Conservation (phyloP, 805 yeast species). For the Candida insectalens region DNA sequence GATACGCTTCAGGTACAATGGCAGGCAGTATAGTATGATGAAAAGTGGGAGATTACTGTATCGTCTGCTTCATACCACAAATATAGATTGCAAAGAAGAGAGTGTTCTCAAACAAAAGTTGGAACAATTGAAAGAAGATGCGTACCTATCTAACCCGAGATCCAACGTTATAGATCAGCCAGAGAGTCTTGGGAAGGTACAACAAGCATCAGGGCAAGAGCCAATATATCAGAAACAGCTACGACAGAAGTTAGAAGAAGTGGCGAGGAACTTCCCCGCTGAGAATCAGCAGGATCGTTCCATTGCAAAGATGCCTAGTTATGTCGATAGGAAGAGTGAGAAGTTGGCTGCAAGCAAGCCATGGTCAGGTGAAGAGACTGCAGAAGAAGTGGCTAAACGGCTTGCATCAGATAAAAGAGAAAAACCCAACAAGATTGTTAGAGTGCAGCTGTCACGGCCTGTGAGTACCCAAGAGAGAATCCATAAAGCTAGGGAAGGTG, state of each 20-base stretch:
- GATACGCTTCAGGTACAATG: no score
- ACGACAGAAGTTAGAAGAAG: neutral
- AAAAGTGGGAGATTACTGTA: no score
- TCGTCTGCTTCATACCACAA: no score
- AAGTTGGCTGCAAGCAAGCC: conserved; percentile 42
- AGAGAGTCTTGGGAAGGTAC: neutral
- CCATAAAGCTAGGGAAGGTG: conserved; percentile 51
- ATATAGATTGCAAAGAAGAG: no score
- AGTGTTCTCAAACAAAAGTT: conserved; percentile 25
- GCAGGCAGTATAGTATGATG: no score
- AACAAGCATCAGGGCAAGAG: neutral
- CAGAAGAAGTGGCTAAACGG: conserved; percentile 36
- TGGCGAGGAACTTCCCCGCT: conserved; percentile 13
- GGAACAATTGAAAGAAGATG: conserved; percentile 33
- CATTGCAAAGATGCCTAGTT: conserved; percentile 30
- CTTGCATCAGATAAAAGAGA: conserved; percentile 40
- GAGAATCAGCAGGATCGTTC: conserved; percentile 34
- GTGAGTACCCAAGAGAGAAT: conserved; percentile 29
- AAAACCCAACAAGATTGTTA: conserved; percentile 1
- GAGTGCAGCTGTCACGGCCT: neutral
- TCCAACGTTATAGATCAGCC: neutral
- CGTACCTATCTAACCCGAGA: conserved; percentile 9
- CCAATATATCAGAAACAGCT: neutral
- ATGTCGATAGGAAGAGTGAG: conserved; percentile 32
- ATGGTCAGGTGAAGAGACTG: conserved; percentile 50